Evolutionary conservation across 257 asterid genomes (phyloP).

Genomic region (Solanum dulcamara): DNA sequence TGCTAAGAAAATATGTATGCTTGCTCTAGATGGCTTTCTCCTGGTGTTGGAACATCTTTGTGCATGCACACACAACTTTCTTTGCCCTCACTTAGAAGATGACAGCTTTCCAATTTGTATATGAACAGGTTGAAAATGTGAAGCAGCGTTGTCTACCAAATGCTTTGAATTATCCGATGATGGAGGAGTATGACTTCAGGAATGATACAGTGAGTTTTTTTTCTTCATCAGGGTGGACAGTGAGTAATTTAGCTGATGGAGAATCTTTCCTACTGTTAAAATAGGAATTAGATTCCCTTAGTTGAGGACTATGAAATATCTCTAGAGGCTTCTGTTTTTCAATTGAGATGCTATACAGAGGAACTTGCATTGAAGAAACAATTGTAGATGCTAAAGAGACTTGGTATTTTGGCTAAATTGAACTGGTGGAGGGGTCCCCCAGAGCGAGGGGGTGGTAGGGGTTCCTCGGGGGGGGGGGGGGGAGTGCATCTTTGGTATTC

Average conservation of each 20-base stretch:
- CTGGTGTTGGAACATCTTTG: not conserved
- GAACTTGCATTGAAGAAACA: not conserved
- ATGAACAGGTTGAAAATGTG: slow-evolving; percentile 60
- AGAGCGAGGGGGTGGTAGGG: not conserved
- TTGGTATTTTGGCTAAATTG: not conserved
- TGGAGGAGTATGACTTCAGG: slow-evolving; percentile 99
- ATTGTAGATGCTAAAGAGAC: not conserved
- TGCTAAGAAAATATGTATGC: not conserved
- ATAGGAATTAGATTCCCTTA: not conserved
- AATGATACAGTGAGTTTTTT: slow-evolving; percentile 72
- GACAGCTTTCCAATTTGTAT: slow-evolving; percentile 1
- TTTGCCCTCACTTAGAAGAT: not conserved
- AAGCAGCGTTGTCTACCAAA: slow-evolving; percentile 90
- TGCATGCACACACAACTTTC: not conserved
- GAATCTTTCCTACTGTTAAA: not conserved
- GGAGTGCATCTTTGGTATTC: not conserved
- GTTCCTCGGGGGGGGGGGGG: not conserved
- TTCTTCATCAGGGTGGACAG: not conserved
- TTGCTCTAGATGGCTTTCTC: not conserved
- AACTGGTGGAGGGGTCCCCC: not conserved
- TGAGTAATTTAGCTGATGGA: not conserved
- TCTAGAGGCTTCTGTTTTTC: not conserved
- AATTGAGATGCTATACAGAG: not conserved
- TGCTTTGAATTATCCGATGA: slow-evolving; percentile 91
- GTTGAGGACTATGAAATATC: not conserved